A percentile compares a stretch with the other conserved stretches of the same genome.
These are phyloP conservation scores for Farysia itapuensis DNA, from an alignment of 1,284 basidiomycete genomes.

Conservation along the genomic window DNA sequence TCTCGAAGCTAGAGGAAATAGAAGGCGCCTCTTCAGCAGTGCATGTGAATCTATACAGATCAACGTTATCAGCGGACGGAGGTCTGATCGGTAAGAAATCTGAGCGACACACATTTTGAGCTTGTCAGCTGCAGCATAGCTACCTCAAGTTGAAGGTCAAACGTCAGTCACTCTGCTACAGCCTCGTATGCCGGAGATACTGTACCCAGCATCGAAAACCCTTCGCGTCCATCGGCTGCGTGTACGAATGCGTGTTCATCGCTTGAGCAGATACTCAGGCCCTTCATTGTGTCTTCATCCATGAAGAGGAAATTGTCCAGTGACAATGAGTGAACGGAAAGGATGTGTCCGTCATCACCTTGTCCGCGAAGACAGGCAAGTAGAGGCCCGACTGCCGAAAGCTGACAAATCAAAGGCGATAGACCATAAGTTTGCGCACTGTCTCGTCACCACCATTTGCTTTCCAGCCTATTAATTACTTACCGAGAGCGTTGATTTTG, in stretches of 20 bases:
- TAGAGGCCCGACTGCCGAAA: slow-evolving; percentile 14
- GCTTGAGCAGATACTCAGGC: slow-evolving; percentile 24
- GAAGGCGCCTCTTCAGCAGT: slow-evolving; percentile 23
- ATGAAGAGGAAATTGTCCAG: slow-evolving; percentile 21
- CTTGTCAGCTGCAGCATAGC: not conserved
- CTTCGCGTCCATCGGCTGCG: slow-evolving; percentile 15
- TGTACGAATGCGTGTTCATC: slow-evolving; percentile 27
- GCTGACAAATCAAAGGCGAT: slow-evolving; percentile 2
- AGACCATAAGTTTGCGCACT: no score
- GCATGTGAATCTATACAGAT: slow-evolving; percentile 14
- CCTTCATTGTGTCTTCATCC: slow-evolving; percentile 27
- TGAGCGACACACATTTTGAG: not conserved
- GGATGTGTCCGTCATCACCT: slow-evolving; percentile 7
- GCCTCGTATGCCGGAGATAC: no score
- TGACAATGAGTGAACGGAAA: slow-evolving; percentile 10
- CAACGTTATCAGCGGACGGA: no score
- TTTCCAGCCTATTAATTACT: not conserved
- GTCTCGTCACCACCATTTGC: not conserved
- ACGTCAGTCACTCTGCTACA: no score
- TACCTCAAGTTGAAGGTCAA: no score
- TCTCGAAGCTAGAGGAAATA: slow-evolving; percentile 16
- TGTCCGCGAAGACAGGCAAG: slow-evolving; percentile 12
- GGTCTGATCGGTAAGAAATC: no score
- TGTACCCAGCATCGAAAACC: slow-evolving; percentile 29
- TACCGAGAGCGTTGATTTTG: slow-evolving; percentile 20